Base-by-base conservation (phyloP, 371 early-diverging fungal genomes). In the Amoeboaphelidium protococcarum region DNA sequence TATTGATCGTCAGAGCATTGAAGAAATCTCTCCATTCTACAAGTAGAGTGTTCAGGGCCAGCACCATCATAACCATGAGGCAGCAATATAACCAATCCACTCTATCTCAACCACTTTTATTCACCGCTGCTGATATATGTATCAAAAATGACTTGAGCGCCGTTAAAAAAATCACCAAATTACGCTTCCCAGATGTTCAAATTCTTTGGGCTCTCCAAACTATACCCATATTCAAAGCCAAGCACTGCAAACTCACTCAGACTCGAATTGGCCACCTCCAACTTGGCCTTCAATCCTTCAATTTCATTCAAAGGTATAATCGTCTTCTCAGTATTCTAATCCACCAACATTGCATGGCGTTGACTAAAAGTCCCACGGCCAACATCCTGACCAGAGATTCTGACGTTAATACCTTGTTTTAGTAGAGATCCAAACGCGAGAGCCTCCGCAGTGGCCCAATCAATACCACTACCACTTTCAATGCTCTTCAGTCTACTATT, bases 61-160 rank as follows among this genome's bases (percentile, higher is more conserved):
- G 84, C 81, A 40, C 92, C 92, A 54, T 94, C 94, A 55, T 82
- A 87, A 19, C 95, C 95, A 56, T 91, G 92, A 23, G 95, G 95
- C 26, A 95, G 57, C 19, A 89, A 58, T 78, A 95, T 74, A 2
- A 82, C 81, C 21, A 95, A 55, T 2, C 86, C 87, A 25, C 76
- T 73, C 54, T 86, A 85, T 45, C 81, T 67, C 47, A 91, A 63
- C 95, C 95, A 92, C 60, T 92, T 92, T 37, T 75, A 69, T 61
- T 94, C 92, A 25, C 90, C 82, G 42, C 75, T 73, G 0, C 78
- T 59, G 23, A 94, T 58, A 57, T 76, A 92, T 12, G 84, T 82
- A 61, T 94, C 95, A 53, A 92, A 76, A 23, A 89, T 78, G 49
- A 88, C 80, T 56, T 94, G 95, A 0, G 95, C 94, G 22, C 81